A percentile compares a stretch with the other conserved stretches of the same genome.
phyloP scores from a whole-genome alignment of 306 rosid species.

The Cucurbita maxima region DNA sequence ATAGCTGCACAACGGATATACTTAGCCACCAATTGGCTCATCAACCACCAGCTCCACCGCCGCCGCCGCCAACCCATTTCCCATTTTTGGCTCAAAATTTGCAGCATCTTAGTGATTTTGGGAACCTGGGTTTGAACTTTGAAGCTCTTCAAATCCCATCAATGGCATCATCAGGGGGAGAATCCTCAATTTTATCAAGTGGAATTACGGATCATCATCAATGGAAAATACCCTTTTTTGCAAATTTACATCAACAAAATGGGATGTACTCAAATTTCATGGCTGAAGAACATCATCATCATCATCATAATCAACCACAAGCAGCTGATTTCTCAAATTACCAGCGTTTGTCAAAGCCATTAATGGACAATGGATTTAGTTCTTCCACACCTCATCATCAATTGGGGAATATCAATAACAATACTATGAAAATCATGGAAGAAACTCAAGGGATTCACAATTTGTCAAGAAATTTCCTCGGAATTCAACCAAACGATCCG shows the following conservation, averaged over 20 bases:
- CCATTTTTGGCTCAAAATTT: constrained; percentile 34
- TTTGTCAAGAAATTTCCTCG: constrained; percentile 41
- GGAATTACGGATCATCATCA: constrained; percentile 4
- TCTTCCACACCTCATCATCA: neutral
- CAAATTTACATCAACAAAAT: constrained; percentile 4
- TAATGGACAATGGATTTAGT: constrained; percentile 19
- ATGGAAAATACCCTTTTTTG: constrained; percentile 8
- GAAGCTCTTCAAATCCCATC: constrained; percentile 19
- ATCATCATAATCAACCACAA: neutral
- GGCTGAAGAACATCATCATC: neutral
- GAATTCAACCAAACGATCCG: constrained; percentile 30
- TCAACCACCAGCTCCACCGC: neutral
- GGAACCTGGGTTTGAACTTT: constrained; percentile 24
- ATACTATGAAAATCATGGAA: constrained; percentile 33
- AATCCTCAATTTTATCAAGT: constrained; percentile 16
- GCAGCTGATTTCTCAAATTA: neutral
- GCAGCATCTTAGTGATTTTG: constrained; percentile 35
- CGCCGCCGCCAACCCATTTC: constrained; percentile 20
- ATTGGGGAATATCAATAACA: neutral
- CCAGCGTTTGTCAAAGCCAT: constrained; percentile 24
- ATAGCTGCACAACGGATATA: constrained; percentile 25
- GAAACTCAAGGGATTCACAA: constrained; percentile 33
- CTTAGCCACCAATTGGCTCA: constrained; percentile 20
- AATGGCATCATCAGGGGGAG: constrained; percentile 17
- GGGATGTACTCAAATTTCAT: neutral